These are phyloP conservation scores for Asparagopsis taxiformis DNA, from an alignment of 31 red algal species.

Conservation along the genomic window DNA sequence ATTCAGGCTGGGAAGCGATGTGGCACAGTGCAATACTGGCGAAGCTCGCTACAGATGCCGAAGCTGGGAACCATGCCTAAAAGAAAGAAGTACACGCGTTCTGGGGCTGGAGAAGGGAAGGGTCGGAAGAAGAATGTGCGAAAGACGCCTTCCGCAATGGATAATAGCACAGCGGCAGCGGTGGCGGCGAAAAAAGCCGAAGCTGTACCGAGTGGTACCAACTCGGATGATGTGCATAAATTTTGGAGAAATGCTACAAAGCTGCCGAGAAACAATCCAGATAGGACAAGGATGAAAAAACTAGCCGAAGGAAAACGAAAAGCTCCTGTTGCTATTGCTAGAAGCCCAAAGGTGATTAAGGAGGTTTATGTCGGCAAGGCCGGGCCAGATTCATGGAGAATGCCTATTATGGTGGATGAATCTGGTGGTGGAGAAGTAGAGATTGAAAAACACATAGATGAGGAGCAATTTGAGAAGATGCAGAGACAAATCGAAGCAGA, in stretches of 20 bases:
- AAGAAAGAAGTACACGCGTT: background rate
- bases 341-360: background rate
- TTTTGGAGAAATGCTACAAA: slow-evolving; percentile 22
- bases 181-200: too few relatives aligned
- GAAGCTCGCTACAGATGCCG: slow-evolving; percentile 39
- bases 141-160: too few relatives aligned
- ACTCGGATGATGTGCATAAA: background rate
- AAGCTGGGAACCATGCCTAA: background rate
- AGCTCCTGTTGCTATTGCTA: background rate
- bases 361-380: background rate
- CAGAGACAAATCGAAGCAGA: background rate
- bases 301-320: background rate
- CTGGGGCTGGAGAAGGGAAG: background rate
- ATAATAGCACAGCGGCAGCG: too few relatives aligned
- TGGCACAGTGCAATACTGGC: slow-evolving; percentile 15
- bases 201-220: too few relatives aligned
- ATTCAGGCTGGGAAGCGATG: slow-evolving; percentile 18
- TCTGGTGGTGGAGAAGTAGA: background rate
- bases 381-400: background rate
- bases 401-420: background rate
- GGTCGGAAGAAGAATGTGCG: background rate
- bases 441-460: background rate
- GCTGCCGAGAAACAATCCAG: slow-evolving; percentile 1
- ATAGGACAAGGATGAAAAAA: slow-evolving; percentile 3
- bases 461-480: background rate